phyloP scores from a whole-genome alignment of 2,329 filamentous ascomycete species.

The Neurospora crassa region DNA sequence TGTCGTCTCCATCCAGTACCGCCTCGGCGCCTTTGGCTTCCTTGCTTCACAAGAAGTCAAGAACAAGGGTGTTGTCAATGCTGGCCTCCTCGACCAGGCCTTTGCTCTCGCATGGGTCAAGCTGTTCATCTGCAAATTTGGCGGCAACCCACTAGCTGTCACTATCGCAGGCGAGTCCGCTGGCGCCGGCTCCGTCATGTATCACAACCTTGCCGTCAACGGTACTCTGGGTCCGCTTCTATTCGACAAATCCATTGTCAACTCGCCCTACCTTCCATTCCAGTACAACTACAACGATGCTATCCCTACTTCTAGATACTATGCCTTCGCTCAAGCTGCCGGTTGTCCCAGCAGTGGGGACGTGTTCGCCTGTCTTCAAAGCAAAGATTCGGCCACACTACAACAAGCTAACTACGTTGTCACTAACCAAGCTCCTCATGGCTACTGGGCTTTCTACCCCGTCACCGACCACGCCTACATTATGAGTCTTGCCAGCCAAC shows the following conservation, averaged over 20 bases:
- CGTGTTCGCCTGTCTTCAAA: conserved; percentile 26
- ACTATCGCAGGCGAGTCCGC: conserved; percentile 23
- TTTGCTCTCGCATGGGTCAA: conserved; percentile 21
- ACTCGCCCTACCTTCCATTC: conserved; percentile 42
- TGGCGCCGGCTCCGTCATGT: conserved; percentile 20
- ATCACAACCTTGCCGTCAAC: conserved; percentile 14
- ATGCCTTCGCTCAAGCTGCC: conserved; percentile 23
- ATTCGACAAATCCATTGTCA: conserved; percentile 20
- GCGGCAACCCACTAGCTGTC: conserved; percentile 19
- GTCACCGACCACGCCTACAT: conserved; percentile 28
- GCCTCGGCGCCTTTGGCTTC: conserved; percentile 44
- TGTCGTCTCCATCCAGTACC: conserved; percentile 22
- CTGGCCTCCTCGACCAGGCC: conserved; percentile 19
- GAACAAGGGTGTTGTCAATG: conserved; percentile 14
- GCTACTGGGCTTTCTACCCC: conserved; percentile 25
- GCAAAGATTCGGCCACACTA: conserved; percentile 23
- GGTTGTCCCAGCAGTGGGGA: conserved; percentile 22
- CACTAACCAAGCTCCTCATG: conserved; percentile 15
- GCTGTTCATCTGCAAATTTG: conserved; percentile 19
- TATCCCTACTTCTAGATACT: conserved; percentile 23
- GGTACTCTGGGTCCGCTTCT: conserved; percentile 17
- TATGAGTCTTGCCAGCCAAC: conserved; percentile 19
- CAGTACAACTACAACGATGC: conserved; percentile 34
- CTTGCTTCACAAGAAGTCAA: conserved; percentile 44
- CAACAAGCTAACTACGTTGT: conserved; percentile 27